Evolutionary conservation across 805 yeast species (phyloP), one percentile per base, ranked within the genome.

Genomic region (Hemisphaericaspora nanyangensis): DNA sequence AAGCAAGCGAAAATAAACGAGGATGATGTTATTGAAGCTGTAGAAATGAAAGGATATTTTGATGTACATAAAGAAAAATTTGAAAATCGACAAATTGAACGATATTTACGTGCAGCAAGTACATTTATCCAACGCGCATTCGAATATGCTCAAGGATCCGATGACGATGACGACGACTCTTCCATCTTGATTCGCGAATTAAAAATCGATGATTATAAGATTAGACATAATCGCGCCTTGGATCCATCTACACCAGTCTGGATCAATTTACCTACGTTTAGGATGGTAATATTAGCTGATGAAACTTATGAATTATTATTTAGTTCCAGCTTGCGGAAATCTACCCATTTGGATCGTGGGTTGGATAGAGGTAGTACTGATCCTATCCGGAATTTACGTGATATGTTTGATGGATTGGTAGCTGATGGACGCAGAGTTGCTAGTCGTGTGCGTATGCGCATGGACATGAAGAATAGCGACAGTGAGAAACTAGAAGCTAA

Each of bases 391-490:
- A 82, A 83, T 22, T 63, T 93, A 42, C 74, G 96, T 40, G 91
- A 86, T 40, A 83, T 93, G 79, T 86, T 91, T 63, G 95, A 88
- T 58, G 91, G 93, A 8, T 72, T 93, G 42, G 73, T 91, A 44
- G 93, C 95, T 0, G 97, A 93, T 63, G 97, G 98, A 5, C 74
- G 87, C 56, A 78, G 91, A 40, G 95, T 91, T 11, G 98, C 98
- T 1, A 80, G 76, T 38, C 90, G 88, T 54, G 95, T 93, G 3
- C 80, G 91, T 48, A 81, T 84, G 48, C 80, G 95, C 47, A 89
- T 88, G 75, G 96, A 89, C 56, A 79, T 82, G 12, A 80, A 76
- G 7, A 3, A 38, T 20, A 20, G 10, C 10, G 10, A 20, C 26
- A 22, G 11, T 5, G 26, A 8, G 13, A 58, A 53, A 37, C 55